Evolutionary conservation across 257 asterid genomes (phyloP).

Genomic region (Solanum pennellii): DNA sequence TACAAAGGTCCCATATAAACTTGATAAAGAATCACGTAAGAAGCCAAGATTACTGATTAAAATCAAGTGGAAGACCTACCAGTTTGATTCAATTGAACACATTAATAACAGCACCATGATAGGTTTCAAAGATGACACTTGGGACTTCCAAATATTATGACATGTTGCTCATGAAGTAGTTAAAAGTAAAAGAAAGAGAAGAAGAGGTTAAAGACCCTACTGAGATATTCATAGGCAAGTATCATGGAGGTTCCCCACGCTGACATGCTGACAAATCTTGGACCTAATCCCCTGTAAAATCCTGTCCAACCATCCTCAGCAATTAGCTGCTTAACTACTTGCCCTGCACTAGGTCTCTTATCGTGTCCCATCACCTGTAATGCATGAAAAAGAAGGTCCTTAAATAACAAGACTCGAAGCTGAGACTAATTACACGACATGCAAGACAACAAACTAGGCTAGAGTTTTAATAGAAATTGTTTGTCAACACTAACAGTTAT

Average conservation of each 20-base stretch:
- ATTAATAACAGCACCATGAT: not conserved
- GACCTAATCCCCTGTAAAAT: conserved; percentile 89
- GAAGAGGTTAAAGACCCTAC: conserved; percentile 22
- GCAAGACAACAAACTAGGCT: not conserved
- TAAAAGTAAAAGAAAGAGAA: not conserved
- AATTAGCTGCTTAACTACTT: conserved; percentile 64
- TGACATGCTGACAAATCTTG: conserved; percentile 96
- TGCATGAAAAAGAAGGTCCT: conserved; percentile 2
- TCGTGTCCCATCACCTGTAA: conserved; percentile 73
- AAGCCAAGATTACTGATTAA: not conserved
- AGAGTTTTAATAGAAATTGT: not conserved
- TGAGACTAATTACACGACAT: not conserved
- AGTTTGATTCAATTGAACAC: not conserved
- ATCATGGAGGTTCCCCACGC: conserved; percentile 99
- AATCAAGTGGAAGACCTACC: not conserved
- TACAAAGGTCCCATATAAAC: not conserved
- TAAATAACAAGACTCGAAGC: not conserved
- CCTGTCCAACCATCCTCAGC: conserved; percentile 96
- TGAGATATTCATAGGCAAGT: conserved; percentile 87
- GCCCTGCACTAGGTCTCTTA: conserved; percentile 58
- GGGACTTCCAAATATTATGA: not conserved
- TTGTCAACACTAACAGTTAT: not conserved
- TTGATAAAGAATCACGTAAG: not conserved
- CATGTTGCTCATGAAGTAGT: not conserved
- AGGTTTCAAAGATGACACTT: not conserved